Conservation (phyloP, 306 rosid species). For the Medicago lupulina region DNA sequence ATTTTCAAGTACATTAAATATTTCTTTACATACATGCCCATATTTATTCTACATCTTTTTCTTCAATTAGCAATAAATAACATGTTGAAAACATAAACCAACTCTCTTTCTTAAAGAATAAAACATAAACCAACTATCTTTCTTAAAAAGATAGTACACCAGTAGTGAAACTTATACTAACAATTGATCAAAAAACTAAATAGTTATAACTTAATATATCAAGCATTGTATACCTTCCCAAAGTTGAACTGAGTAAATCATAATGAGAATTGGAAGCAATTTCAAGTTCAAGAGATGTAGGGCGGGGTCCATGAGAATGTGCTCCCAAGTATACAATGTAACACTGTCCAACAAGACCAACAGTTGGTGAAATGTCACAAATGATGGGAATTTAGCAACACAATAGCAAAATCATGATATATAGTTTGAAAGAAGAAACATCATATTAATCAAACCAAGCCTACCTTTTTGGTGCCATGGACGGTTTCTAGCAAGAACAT, state of each 20-base stretch:
- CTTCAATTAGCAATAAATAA: too few relatives aligned
- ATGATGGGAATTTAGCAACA: not conserved
- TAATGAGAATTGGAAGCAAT: constrained; percentile 42
- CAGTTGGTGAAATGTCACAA: not conserved
- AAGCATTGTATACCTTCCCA: constrained; percentile 40
- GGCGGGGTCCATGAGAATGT: constrained; percentile 49
- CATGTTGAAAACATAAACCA: too few relatives aligned
- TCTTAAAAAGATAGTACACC: too few relatives aligned
- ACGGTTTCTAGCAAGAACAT: constrained; percentile 22
- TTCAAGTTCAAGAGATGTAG: constrained; percentile 42
- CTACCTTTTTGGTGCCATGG: constrained; percentile 44
- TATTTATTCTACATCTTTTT: too few relatives aligned
- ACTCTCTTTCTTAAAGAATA: too few relatives aligned
- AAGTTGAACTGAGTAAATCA: constrained; percentile 40
- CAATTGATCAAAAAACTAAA: not conserved
- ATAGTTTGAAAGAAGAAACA: not conserved
- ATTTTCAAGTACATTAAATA: too few relatives aligned
- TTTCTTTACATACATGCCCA: too few relatives aligned
- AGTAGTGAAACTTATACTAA: not conserved
- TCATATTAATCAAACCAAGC: not conserved
- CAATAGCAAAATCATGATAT: not conserved
- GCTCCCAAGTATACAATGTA: constrained; percentile 52
- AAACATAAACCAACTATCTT: too few relatives aligned
- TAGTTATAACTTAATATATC: not conserved
- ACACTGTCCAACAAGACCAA: constrained; percentile 37